Base-by-base conservation (phyloP, 2,329 filamentous ascomycete species). In the Botrytis deweyae region DNA sequence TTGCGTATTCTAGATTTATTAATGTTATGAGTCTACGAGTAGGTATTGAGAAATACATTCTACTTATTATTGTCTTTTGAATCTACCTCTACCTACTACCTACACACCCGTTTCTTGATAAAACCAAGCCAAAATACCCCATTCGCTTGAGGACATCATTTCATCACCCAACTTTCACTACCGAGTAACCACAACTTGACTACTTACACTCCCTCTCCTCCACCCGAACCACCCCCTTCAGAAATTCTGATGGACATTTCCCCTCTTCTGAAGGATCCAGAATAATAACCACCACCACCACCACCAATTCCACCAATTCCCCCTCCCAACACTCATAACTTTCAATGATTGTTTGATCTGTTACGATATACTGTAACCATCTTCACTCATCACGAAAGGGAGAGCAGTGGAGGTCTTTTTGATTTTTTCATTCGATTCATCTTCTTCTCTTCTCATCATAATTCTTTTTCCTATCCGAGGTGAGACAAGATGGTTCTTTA, bases 391-490 rank as follows among this genome's bases (percentile, higher is more conserved):
- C 65, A 73, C 42, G 72, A 72, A 73, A 72, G 72, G 75, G 71
- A 68, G 70, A 61, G 70, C 36, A 68, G 63, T 68, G 70, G 70
- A 72, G 70, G 70, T 68, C 44, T 64, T 29, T 14, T 55, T 29
- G 5, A 55, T 29, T 55, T 55, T 16, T 7, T 40, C 10, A 8
- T 55, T 16, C 16, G 10, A 7, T n/a, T 55, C 16, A n/a, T 16
- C 16, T n/a, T 16, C 2, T 55, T n/a, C 25, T n/a, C 22, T 52
- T 25, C 46, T 25, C 49, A 68, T 73, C 49, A 55, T 64, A 72
- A 71, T 68, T 71, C 74, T 75, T 75, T 75, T 74, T 78, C 64
- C 76, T 33, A 72, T 76, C 75, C 76, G 76, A 80, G 78, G 79
- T 80, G 75, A 79, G 79, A 79, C 77, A 77, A 65, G 72, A 44